phyloP scores from a whole-genome alignment of 106 monocot genomes.

The Allium sativum region DNA sequence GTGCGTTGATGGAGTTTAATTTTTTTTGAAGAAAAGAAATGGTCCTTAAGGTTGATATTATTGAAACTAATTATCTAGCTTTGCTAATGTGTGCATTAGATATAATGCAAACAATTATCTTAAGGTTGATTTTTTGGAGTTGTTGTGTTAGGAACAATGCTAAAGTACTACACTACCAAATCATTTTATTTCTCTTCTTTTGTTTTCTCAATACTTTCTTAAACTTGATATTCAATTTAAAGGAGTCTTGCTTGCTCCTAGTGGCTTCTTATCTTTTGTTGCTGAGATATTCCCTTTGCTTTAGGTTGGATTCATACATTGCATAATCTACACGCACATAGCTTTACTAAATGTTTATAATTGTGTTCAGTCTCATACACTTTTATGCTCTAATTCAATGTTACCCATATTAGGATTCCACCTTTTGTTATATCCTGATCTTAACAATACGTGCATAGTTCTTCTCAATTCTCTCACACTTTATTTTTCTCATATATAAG shows the following conservation, averaged over 20 bases:
- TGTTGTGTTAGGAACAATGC: conserved; percentile 63
- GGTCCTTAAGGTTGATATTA: conserved; percentile 68
- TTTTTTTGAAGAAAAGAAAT: conserved; percentile 78
- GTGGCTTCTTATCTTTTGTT: conserved; percentile 83
- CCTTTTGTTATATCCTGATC: neutral
- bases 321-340: neutral
- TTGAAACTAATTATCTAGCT: too few relatives aligned
- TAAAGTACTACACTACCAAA: conserved; percentile 38
- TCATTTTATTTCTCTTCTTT: neutral
- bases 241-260: conserved; percentile 46
- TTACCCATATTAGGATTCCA: neutral
- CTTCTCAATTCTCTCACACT: neutral
- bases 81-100: too few relatives aligned
- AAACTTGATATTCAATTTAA: conserved; percentile 10
- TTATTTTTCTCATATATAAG: conserved; percentile 53
- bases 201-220: conserved; percentile 1
- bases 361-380: neutral
- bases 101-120: conserved; percentile 8
- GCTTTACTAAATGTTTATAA: neutral
- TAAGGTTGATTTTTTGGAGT: conserved; percentile 92
- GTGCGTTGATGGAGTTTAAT: conserved; percentile 54
- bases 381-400: neutral
- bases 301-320: conserved; percentile 39
- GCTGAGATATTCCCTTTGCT: conserved; percentile 80
- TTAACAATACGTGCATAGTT: neutral